Evolutionary conservation across 495 filamentous ascomycete species (phyloP), one percentile per base, ranked within the genome.

Genomic region (Podospora australis): DNA sequence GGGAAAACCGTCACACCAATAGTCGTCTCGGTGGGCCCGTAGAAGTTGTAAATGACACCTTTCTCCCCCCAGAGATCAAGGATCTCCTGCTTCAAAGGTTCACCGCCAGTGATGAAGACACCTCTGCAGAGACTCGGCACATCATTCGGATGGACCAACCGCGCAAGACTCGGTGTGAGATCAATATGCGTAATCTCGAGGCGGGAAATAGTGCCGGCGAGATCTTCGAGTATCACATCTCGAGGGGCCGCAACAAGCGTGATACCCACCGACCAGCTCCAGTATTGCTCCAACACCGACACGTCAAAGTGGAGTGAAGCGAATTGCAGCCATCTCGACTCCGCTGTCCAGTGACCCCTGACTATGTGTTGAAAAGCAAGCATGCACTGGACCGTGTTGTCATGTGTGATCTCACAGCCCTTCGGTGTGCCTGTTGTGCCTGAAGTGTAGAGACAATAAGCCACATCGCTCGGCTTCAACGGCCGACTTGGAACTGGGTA

Each of bases 221-320:
- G 64, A 57, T 94, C 86, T 47, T 88, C 81, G 24, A 92, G 81
- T 7, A 94, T 78, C 7, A 91, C 50, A 57, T 92, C 87, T 49
- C 83, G 74, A 0, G 87, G 83, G 3, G 83, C 87, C 13, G 85
- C 84, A 1, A 86, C 83, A 4, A 92, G 78, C 8, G 82, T 82
- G 35, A 92, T 87, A 6, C 88, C 87, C 9, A 88, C 82, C 39
- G 79, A 87, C 88, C 88, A 94, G 40, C 78, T 88, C 86, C 86
- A 92, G 62, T 86, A 94, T 54, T 91, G 87, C 61, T 95, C 88
- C 13, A 92, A 70, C 5, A 92, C 85, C 22, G 84, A 88, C 17
- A 92, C 88, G 55, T 95, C 88, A 49, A 95, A 95, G 60, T 91
- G 87, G 45, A 90, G 86, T 1, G 86, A 88, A 6, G 88, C 88